These are phyloP conservation scores for Colletotrichum sidae DNA, from an alignment of 2,329 filamentous ascomycete genomes.

Conservation along the genomic window DNA sequence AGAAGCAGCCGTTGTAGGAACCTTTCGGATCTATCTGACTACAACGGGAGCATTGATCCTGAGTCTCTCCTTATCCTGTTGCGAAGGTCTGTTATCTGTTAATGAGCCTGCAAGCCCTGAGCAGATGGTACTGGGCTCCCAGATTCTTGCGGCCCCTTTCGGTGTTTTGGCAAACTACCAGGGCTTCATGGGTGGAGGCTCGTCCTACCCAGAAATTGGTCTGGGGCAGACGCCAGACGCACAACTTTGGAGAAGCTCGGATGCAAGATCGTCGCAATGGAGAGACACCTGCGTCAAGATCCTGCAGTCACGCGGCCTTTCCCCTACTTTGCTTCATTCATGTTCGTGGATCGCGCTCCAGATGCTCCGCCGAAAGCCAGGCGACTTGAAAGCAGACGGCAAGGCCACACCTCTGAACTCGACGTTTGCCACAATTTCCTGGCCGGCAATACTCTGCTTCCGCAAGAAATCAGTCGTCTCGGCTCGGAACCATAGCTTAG, in stretches of 20 bases:
- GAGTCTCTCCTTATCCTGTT: slow-evolving; percentile 59
- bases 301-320: slow-evolving; percentile 62
- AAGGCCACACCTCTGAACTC: slow-evolving; percentile 51
- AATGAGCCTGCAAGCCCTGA: slow-evolving; percentile 56
- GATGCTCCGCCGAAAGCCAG: slow-evolving; percentile 57
- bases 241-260: slow-evolving; percentile 57
- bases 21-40: slow-evolving; percentile 66
- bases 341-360: slow-evolving; percentile 65
- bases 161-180: slow-evolving; percentile 60
- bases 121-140: slow-evolving; percentile 54
- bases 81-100: slow-evolving; percentile 59
- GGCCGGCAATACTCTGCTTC: slow-evolving; percentile 67
- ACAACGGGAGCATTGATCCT: slow-evolving; percentile 66
- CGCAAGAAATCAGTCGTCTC: slow-evolving; percentile 59
- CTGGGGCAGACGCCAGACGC: slow-evolving; percentile 65
- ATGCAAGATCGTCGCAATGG: slow-evolving; percentile 58
- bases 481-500: slow-evolving; percentile 51
- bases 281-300: slow-evolving; percentile 62
- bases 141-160: slow-evolving; percentile 66
- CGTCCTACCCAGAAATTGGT: slow-evolving; percentile 48
- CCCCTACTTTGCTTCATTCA: slow-evolving; percentile 54
- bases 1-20: slow-evolving; percentile 48
- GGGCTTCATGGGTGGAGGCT: slow-evolving; percentile 48
- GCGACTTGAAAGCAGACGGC: slow-evolving; percentile 55
- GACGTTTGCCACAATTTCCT: slow-evolving; percentile 57